Base-by-base conservation (phyloP, 768 basidiomycete genomes). In the Piloderma croceum region DNA sequence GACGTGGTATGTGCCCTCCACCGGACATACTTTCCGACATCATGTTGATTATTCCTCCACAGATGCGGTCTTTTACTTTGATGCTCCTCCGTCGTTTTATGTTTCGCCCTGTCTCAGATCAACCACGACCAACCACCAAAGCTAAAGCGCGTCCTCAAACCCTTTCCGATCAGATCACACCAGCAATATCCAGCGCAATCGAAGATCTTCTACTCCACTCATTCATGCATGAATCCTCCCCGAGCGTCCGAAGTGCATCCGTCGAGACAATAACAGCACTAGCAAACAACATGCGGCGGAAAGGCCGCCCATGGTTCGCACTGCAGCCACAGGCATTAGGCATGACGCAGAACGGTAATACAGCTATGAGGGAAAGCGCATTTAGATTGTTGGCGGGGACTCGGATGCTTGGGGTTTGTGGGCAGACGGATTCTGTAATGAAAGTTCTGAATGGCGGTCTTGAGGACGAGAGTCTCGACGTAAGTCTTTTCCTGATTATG, bases 41-140 rank as follows among this genome's bases (percentile, higher is more conserved):
- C 23, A 24, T 23, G 6, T 7, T 24, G 41, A 31, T 13, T 34
- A 41, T 27, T 10, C 34, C 34, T 17, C 24, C n/a, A n/a, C 45
- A 88, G 85, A 90, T 90, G 87, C 79, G 86, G 21, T 84, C 83
- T 0, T 89, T 90, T 61, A 85, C 87, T 2, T 68, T 89, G 21
- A 85, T 90, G 7, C 76, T 90, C 23, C 73, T 89, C 21, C 78
- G 88, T 6, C 77, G 88, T 5, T 71, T 90, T 3, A 74, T 88
- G 22, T 90, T 90, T 59, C 76, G 86, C 6, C 52, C 80, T 0
- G 62, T 75, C 2, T 74, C n/a, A n/a, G n/a, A n/a, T n/a, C n/a
- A n/a, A n/a, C n/a, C n/a, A n/a, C n/a, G n/a, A n/a, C n/a, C 59
- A 0, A 48, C 54, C 23, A 60, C 64, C 51, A n/a, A 51, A 48